phyloP scores from a whole-genome alignment of 768 basidiomycete species.

The Pisolithus sp. region DNA sequence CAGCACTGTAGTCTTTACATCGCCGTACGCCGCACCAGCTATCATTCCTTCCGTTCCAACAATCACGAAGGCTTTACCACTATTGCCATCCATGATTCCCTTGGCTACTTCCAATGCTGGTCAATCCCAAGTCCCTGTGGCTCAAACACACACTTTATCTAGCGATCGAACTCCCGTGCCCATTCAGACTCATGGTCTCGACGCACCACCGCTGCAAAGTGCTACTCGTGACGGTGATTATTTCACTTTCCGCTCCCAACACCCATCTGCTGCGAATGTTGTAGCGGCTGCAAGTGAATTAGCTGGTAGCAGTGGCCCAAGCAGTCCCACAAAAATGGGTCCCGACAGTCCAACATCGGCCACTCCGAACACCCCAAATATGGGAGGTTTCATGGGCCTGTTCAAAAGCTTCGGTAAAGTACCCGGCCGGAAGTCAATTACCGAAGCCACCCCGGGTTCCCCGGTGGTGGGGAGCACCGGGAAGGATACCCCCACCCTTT shows the following conservation, averaged over 20 bases:
- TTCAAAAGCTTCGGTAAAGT: conserved; percentile 70
- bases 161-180: conserved; percentile 27
- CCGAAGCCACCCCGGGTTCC: conserved; percentile 20
- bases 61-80: conserved; percentile 43
- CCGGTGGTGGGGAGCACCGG: conserved; percentile 12
- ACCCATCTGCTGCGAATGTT: conserved; percentile 37
- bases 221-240: conserved; percentile 43
- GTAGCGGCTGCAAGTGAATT: conserved; percentile 47
- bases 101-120: conserved; percentile 28
- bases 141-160: conserved; percentile 35
- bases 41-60: conserved; percentile 44
- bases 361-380: conserved; percentile 44
- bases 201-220: conserved; percentile 22
- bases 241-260: conserved; percentile 41
- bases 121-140: conserved; percentile 30
- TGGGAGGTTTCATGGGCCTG: conserved; percentile 69
- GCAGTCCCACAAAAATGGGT: conserved; percentile 28
- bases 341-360: conserved; percentile 29
- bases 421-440: conserved; percentile 28
- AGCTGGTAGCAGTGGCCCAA: conserved; percentile 34
- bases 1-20: conserved; percentile 45
- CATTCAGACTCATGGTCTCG: conserved; percentile 42
- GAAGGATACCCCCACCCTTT: conserved; percentile 10
- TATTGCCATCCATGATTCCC: conserved; percentile 56
- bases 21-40: conserved; percentile 64